phyloP scores from a whole-genome alignment of 179 eudicot species.

The Heliamphora pulchella region DNA sequence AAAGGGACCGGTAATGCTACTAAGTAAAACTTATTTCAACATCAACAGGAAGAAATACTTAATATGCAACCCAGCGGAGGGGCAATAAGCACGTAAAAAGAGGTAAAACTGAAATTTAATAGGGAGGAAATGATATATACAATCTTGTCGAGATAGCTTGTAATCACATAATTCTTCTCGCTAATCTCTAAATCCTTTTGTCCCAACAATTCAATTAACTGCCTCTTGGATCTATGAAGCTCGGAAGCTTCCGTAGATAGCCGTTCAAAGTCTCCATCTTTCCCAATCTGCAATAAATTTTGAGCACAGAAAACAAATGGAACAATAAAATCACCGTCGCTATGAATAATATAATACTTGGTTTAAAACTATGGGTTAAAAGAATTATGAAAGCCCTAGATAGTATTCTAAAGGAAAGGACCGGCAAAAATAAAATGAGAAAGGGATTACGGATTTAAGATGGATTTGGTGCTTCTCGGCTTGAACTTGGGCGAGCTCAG shows the following conservation, averaged over 20 bases:
- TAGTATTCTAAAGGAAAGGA: neutral
- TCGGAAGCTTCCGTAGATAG: constrained; percentile 57
- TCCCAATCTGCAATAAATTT: constrained; percentile 44
- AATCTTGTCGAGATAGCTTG: constrained; percentile 76
- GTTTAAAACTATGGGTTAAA: no score
- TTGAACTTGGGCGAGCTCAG: constrained; percentile 57
- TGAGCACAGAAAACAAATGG: neutral
- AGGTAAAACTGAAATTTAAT: neutral
- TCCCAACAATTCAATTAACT: constrained; percentile 66
- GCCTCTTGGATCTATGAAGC: constrained; percentile 81
- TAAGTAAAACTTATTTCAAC: neutral
- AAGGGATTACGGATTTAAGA: constrained; percentile 39
- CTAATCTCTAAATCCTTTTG: constrained; percentile 64
- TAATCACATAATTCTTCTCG: constrained; percentile 64
- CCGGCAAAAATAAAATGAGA: no score
- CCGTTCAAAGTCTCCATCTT: constrained; percentile 83
- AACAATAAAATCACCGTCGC: neutral
- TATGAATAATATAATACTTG: neutral
- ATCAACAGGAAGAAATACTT: neutral
- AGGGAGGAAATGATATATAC: constrained; percentile 23
- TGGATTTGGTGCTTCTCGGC: constrained; percentile 70
- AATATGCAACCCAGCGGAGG: neutral
- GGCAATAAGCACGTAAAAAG: neutral
- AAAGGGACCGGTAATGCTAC: neutral
- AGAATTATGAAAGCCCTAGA: neutral